These are phyloP conservation scores for Leonotis leonurus DNA, from an alignment of 257 asterid genomes.

Conservation along the genomic window DNA sequence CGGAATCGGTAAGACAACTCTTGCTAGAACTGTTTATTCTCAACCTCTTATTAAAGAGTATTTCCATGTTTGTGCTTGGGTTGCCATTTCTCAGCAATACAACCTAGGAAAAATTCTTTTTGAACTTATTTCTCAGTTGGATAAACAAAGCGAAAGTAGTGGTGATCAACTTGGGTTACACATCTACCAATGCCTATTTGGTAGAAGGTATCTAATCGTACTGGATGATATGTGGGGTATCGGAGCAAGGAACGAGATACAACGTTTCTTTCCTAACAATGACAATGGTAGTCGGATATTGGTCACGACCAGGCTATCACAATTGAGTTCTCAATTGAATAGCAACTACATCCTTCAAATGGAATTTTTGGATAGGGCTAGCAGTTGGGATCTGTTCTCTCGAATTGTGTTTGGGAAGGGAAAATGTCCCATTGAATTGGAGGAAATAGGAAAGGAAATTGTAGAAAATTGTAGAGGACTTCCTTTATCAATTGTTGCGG, in stretches of 20 bases:
- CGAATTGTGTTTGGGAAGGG: not conserved
- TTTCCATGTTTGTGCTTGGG: not conserved
- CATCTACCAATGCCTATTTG: too few species aligned
- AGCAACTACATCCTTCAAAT: not conserved
- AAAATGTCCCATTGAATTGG: not conserved
- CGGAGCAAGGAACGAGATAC: not conserved
- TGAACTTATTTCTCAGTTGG: too few species aligned
- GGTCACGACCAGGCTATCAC: too few species aligned
- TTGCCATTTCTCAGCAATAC: not conserved
- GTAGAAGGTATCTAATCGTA: not conserved
- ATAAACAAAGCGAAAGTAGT: not conserved
- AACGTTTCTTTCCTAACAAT: not conserved
- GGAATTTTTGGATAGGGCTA: not conserved
- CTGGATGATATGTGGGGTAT: not conserved
- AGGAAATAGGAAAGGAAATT: not conserved
- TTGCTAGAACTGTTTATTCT: not conserved
- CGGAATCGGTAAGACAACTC: too few species aligned
- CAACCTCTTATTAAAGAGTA: not conserved
- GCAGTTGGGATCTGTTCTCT: not conserved
- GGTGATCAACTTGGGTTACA: not conserved
- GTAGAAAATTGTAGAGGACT: conserved; percentile 10
- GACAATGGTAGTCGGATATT: too few species aligned
- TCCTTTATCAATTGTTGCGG: conserved; percentile 6
- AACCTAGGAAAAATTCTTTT: too few species aligned
- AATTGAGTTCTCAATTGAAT: too few species aligned